phyloP scores from a whole-genome alignment of 208 protist genomes.

The Balamuthia mandrillaris region DNA sequence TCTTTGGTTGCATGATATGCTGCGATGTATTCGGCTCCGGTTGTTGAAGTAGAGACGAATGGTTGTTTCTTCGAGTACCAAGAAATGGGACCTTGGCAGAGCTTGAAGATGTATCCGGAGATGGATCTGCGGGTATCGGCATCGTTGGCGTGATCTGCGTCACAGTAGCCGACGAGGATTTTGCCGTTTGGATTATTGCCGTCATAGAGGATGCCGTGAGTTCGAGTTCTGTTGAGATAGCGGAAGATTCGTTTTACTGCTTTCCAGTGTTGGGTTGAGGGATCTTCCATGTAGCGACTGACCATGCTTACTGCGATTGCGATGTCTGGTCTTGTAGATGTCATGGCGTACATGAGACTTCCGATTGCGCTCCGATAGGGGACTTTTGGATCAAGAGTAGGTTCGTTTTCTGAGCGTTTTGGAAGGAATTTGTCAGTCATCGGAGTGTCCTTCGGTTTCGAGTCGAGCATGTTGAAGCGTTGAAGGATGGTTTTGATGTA shows the following conservation, averaged over 20 bases:
- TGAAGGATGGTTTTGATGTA: background rate
- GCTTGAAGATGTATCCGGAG: background rate
- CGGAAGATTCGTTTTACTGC: background rate
- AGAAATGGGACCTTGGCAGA: background rate
- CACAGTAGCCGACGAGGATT: background rate
- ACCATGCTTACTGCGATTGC: background rate
- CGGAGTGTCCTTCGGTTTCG: background rate
- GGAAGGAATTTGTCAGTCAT: background rate
- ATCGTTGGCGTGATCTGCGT: background rate
- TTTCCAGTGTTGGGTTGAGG: background rate
- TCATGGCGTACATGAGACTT: background rate
- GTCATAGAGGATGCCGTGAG: background rate
- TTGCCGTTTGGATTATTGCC: background rate
- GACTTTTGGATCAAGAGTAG: background rate
- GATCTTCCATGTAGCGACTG: background rate
- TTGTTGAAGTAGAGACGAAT: background rate
- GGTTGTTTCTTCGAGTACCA: background rate
- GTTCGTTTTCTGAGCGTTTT: background rate
- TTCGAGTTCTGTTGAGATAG: background rate
- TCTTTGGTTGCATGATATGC: background rate
- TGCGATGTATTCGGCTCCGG: background rate
- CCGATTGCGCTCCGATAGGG: background rate
- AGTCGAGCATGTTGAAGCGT: background rate
- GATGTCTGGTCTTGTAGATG: background rate
- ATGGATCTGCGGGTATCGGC: background rate